Evolutionary conservation across 208 protist genomes (phyloP), one percentile per base, ranked within the genome.

Genomic region (Trypanosoma melophagium): DNA sequence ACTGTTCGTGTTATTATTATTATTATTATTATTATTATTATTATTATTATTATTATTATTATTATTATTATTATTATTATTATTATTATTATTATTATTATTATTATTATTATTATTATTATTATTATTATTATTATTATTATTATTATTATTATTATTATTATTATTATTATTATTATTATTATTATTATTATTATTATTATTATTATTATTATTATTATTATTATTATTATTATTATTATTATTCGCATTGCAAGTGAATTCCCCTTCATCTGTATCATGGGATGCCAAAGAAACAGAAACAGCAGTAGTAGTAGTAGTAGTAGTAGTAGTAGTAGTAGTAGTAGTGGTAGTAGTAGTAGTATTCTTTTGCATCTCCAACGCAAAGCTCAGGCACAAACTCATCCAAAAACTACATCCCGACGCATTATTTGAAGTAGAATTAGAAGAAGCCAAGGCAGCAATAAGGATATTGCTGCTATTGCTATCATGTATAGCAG

Each of bases 381-480:
- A 4, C 16, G 81, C 51, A 59, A 81, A 81, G n/a, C 57, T 67
- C 19, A 93, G 64, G 55, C 79, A 73, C 10, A 93, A 60, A 14
- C 80, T 59, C 47, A 90, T 56, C 87, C 87, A 93, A 57, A 76
- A 86, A 25, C 80, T 86, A 60, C 64, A 88, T 51, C 55, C 82
- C 24, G 64, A 35, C 3, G 28, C 5, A 1, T 7, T 35, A 35
- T 35, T 1, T 35, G 28, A 35, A 35, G 28, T 35, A 35, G 28
- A 35, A 35, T 35, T 35, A 35, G 28, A 35, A 35, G 28, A 1
- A 1, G 28, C 28, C 28, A 35, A 35, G 5, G 28, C 28, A 1
- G 3, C 28, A 35, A 35, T 35, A 35, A 35, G 28, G 5, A 35
- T 35, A 35, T 35, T 35, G 5, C 28, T 1, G 28, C 28, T 35